Conservation (phyloP, 495 filamentous ascomycete genomes). For the Xylaria palmicola region DNA sequence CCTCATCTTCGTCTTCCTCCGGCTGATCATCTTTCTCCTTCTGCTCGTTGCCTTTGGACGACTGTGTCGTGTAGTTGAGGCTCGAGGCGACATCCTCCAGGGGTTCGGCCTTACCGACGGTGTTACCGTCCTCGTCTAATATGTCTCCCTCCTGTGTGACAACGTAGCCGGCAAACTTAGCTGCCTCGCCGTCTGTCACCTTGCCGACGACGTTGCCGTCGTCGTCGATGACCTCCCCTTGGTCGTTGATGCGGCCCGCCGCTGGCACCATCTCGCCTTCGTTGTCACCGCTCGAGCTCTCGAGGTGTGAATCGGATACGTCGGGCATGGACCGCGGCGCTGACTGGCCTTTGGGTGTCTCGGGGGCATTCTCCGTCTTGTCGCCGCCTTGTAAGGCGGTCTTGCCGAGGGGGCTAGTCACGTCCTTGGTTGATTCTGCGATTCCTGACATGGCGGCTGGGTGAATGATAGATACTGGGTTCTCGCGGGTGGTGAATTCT, state of each 20-base stretch:
- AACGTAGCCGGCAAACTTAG: slow-evolving; percentile 53
- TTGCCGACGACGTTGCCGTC: slow-evolving; percentile 58
- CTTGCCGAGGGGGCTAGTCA: slow-evolving; percentile 18
- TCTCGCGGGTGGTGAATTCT: slow-evolving; percentile 20
- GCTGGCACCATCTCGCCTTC: slow-evolving; percentile 33
- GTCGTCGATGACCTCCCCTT: slow-evolving; percentile 44
- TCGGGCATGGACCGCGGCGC: slow-evolving; percentile 28
- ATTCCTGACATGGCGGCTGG: slow-evolving; percentile 32
- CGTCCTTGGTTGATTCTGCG: slow-evolving; percentile 19
- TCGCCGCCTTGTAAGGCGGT: slow-evolving; percentile 8
- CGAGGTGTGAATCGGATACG: slow-evolving; percentile 16
- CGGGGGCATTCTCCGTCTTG: neutral
- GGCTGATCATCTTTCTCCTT: neutral
- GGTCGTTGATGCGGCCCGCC: slow-evolving; percentile 32
- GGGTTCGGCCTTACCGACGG: slow-evolving; percentile 59
- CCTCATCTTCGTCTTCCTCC: slow-evolving; percentile 3
- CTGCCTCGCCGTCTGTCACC: slow-evolving; percentile 58
- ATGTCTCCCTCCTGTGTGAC: slow-evolving; percentile 64
- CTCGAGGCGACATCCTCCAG: slow-evolving; percentile 29
- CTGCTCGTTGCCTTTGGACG: slow-evolving; percentile 12
- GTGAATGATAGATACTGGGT: slow-evolving; percentile 23
- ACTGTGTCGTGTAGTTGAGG: slow-evolving; percentile 28
- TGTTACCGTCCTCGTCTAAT: slow-evolving; percentile 58
- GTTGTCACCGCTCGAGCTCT: slow-evolving; percentile 22
- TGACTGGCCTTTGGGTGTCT: slow-evolving; percentile 6